phyloP scores from a whole-genome alignment of 768 basidiomycete genomes.

The Thelephora aurantiotincta region DNA sequence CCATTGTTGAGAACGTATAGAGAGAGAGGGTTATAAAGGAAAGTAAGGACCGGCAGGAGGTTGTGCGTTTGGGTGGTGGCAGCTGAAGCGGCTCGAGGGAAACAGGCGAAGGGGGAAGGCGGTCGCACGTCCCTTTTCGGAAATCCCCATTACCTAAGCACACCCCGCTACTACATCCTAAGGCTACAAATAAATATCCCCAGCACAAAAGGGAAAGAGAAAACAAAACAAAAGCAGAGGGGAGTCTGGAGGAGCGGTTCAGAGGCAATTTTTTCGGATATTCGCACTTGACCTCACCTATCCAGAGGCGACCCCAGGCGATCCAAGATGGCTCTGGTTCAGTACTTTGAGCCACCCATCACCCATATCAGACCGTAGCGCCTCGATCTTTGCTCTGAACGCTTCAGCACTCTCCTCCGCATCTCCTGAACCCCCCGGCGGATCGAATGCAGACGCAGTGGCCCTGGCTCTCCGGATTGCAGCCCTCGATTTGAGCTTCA shows the following conservation, averaged over 20 bases:
- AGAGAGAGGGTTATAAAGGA: constrained; percentile 17
- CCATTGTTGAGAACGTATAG: constrained; percentile 36
- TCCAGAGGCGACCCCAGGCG: constrained; percentile 8
- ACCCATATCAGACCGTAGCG: constrained; percentile 75
- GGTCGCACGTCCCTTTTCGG: too few species aligned
- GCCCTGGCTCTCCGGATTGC: constrained; percentile 35
- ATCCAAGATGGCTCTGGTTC: constrained; percentile 40
- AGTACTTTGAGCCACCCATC: constrained; percentile 83
- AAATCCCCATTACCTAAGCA: too few species aligned
- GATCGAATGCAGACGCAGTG: constrained; percentile 53
- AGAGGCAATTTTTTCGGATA: background rate
- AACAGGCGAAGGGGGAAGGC: too few species aligned
- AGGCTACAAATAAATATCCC: too few species aligned
- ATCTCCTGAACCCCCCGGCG: constrained; percentile 18
- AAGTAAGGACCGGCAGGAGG: constrained; percentile 51
- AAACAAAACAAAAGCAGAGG: too few species aligned
- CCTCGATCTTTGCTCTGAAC: constrained; percentile 68
- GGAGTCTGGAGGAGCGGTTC: background rate
- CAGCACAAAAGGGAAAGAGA: too few species aligned
- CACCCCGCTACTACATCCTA: too few species aligned
- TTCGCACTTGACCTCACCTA: background rate
- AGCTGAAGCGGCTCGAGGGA: background rate
- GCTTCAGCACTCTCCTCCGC: constrained; percentile 46
- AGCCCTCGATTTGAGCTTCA: constrained; percentile 24
- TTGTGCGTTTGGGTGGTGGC: constrained; percentile 7